These are phyloP conservation scores for Neurospora africana DNA, from an alignment of 495 filamentous ascomycete species.

Conservation along the genomic window DNA sequence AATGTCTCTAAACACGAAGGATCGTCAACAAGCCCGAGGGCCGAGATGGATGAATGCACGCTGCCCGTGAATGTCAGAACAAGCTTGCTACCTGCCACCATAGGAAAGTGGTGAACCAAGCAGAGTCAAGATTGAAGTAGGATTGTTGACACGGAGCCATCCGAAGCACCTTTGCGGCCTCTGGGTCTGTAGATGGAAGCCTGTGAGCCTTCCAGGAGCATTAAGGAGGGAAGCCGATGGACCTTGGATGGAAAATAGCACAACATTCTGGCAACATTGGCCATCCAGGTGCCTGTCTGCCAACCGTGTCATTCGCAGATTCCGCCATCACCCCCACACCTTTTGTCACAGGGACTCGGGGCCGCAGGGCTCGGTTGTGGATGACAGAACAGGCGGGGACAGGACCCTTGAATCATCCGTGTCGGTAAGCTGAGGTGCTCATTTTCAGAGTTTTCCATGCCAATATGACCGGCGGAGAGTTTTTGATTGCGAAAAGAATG, in stretches of 20 bases:
- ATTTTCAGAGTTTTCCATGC: background rate
- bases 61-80: background rate
- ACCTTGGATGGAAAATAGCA: slow-evolving; percentile 13
- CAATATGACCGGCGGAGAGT: background rate
- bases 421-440: background rate
- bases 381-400: background rate
- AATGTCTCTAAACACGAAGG: background rate
- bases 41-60: background rate
- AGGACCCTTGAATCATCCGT: background rate
- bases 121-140: background rate
- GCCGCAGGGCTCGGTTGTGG: background rate
- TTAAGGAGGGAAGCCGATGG: slow-evolving; percentile 1
- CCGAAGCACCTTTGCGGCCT: background rate
- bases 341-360: slow-evolving; percentile 10
- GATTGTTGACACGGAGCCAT: background rate
- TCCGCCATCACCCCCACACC: slow-evolving; percentile 10
- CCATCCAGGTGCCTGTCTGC: background rate
- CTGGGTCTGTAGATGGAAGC: background rate
- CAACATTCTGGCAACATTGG: slow-evolving; percentile 25
- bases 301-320: slow-evolving; percentile 5
- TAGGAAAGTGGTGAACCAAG: background rate
- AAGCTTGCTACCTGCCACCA: background rate
- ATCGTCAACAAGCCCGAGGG: background rate
- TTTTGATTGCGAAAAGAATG: background rate
- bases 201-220: background rate